These are phyloP conservation scores for Centaurea solstitialis DNA, from an alignment of 129 eudicot genomes.

Conservation along the genomic window DNA sequence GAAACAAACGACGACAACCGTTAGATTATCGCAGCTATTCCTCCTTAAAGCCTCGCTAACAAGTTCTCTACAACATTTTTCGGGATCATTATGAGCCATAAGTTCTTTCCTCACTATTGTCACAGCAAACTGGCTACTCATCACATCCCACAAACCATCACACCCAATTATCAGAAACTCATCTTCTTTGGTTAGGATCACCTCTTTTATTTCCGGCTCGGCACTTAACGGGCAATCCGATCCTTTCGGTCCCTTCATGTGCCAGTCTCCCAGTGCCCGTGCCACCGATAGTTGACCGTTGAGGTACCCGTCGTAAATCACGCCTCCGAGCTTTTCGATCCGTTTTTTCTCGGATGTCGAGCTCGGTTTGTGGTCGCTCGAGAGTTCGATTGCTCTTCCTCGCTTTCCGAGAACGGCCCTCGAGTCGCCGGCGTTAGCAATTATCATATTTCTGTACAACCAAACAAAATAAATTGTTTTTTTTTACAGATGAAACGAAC, in stretches of 20 bases:
- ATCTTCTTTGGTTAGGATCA: conserved; percentile 68
- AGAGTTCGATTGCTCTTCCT: conserved; percentile 81
- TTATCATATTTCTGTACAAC: conserved; percentile 58
- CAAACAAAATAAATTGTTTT: not conserved
- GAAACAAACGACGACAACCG: conserved; percentile 80
- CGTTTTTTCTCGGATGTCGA: conserved; percentile 71
- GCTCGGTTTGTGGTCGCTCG: conserved; percentile 86
- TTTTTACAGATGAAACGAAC: not conserved
- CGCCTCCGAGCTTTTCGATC: conserved; percentile 82
- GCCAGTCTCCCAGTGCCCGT: conserved; percentile 94
- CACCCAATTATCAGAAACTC: conserved; percentile 87
- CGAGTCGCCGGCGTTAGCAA: conserved; percentile 93
- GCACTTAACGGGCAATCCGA: conserved; percentile 64
- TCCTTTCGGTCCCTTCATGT: conserved; percentile 87
- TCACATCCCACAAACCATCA: conserved; percentile 90
- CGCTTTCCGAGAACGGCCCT: conserved; percentile 89
- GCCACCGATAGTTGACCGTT: conserved; percentile 87
- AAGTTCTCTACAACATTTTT: conserved; percentile 58
- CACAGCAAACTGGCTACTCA: conserved; percentile 91
- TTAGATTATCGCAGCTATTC: conserved; percentile 75
- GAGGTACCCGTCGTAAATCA: conserved; percentile 77
- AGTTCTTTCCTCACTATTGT: conserved; percentile 78
- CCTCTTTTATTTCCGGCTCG: conserved; percentile 73
- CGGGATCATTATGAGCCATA: conserved; percentile 81
- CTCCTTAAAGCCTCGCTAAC: conserved; percentile 76